Evolutionary conservation across 805 yeast species (phyloP), one percentile per base, ranked within the genome.

Genomic region (Hanseniaspora vineae): DNA sequence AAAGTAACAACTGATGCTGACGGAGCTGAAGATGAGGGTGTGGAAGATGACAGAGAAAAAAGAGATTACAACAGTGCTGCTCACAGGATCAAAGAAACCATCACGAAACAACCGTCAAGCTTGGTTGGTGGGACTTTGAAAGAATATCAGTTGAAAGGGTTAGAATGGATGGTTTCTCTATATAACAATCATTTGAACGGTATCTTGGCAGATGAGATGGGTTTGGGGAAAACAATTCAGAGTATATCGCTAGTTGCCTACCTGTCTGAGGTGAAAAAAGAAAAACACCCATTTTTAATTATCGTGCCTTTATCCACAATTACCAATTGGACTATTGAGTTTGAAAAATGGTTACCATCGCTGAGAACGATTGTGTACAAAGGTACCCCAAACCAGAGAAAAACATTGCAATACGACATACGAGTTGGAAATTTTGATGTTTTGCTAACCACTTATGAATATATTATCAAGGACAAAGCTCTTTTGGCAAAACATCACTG

Each of bases 161-260:
- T 92, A 49, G 96, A 92, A 62, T 92, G 99, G 99, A 92, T 92
- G 98, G 95, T 92, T 2, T 92, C 98, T 0, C 68, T 92, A 50
- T 92, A 76, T 69, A 92, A 92, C 62, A 92, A 92, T 66, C 95
- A 87, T 64, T 73, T 92, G 58, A 92, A 92, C 62, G 99, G 99
- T 71, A 92, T 92, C 54, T 68, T 92, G 49, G 99, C 99, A 1
- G 99, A 92, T 70, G 99, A 92, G 66, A 92, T 92, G 99, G 99
- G 99, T 53, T 72, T 92, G 52, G 99, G 99, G 64, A 92, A 92
- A 63, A 92, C 99, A 65, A 71, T 58, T 75, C 94, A 84, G 62
- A 77, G 89, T n/a, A 80, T 84, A 49, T 83, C 92, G 0, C 68
- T 84, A 54, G 69, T 84, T 18, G 75, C 90, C 1, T 80, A 85